These are phyloP conservation scores for Linderniella brevidens DNA, from an alignment of 257 asterid species.

Conservation along the genomic window DNA sequence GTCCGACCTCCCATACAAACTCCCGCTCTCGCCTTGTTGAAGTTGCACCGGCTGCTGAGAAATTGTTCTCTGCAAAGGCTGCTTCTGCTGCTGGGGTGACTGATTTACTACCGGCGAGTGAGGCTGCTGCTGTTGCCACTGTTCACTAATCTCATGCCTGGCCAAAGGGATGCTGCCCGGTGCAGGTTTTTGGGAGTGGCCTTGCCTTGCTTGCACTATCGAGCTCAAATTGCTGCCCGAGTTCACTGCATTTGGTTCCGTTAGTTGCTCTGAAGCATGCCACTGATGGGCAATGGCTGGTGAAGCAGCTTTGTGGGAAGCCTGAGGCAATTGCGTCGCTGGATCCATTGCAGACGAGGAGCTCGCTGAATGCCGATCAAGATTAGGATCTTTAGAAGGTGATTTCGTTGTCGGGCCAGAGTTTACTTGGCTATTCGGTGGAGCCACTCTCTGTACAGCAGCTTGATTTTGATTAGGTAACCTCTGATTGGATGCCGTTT, in stretches of 20 bases:
- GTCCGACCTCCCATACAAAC: conserved; percentile 29
- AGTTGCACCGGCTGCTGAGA: conserved; percentile 48
- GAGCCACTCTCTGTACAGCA: conserved; percentile 29
- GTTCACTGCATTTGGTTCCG: conserved; percentile 28
- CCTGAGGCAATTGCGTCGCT: conserved; percentile 21
- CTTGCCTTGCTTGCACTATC: conserved; percentile 29
- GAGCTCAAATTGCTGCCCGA: conserved; percentile 27
- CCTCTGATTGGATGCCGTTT: conserved; percentile 34
- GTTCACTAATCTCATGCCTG: conserved; percentile 33
- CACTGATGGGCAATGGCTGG: conserved; percentile 23
- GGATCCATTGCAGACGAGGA: conserved; percentile 28
- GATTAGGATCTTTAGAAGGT: conserved; percentile 31
- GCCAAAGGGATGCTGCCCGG: conserved; percentile 19
- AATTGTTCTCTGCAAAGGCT: conserved; percentile 18
- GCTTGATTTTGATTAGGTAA: conserved; percentile 31
- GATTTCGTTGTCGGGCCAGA: conserved; percentile 23
- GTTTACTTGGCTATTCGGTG: conserved; percentile 28
- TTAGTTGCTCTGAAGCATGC: conserved; percentile 33
- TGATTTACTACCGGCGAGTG: conserved; percentile 23
- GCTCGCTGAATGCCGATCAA: conserved; percentile 30
- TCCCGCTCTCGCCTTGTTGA: conserved; percentile 48
- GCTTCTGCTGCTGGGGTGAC: conserved; percentile 23
- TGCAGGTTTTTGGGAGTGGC: conserved; percentile 37
- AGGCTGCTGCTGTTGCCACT: conserved; percentile 35
- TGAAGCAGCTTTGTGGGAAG: conserved; percentile 23